These are phyloP conservation scores for Eucalyptus regnans DNA, from an alignment of 345 rosid genomes.

Conservation along the genomic window DNA sequence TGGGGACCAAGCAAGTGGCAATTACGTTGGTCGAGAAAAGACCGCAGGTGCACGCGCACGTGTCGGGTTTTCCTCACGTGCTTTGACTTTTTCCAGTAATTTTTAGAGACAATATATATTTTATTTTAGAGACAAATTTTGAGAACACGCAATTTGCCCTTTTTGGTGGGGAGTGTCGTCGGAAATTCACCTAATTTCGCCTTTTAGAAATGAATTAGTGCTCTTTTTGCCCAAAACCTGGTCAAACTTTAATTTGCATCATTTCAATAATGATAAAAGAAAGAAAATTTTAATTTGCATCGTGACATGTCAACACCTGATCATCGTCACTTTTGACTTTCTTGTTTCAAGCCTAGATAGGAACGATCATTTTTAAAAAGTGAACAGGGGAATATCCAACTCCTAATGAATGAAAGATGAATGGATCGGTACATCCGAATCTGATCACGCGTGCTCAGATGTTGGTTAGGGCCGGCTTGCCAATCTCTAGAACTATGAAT, in stretches of 20 bases:
- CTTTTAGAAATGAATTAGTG: not conserved
- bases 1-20: not conserved
- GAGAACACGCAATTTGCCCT: not conserved
- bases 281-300: not conserved
- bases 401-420: not conserved
- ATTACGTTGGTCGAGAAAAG: not conserved
- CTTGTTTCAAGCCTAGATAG: not conserved
- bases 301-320: not conserved
- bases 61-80: not conserved
- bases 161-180: not conserved
- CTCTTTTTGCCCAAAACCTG: not conserved
- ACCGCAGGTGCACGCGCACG: not conserved
- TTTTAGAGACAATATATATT: too few relatives aligned
- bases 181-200: not conserved
- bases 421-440: not conserved
- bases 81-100: not conserved
- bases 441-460: not conserved
- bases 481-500: not conserved
- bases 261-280: too few relatives aligned
- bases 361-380: not conserved
- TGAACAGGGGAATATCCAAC: rapidly evolving
- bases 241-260: not conserved
- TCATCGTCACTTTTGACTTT: not conserved
- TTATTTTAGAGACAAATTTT: not conserved
- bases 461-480: not conserved